Conservation (phyloP, 352 stramenopile genomes). For the Phytophthora pinifolia region DNA sequence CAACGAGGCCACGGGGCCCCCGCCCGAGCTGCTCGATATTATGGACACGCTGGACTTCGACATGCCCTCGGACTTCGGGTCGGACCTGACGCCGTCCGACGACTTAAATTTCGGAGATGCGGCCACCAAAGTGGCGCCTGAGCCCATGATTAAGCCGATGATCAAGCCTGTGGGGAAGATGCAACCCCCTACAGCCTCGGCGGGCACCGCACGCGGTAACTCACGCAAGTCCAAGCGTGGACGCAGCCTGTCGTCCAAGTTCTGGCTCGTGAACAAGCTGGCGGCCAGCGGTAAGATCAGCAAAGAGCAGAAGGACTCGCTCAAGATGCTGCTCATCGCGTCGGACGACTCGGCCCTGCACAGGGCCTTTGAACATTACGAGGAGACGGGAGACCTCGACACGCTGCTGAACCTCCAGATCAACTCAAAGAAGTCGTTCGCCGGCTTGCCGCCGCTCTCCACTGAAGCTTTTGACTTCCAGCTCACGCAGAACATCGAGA, state of each 20-base stretch:
- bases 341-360: conserved; percentile 75
- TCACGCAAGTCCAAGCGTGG: conserved; percentile 68
- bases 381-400: conserved; percentile 78
- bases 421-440: conserved; percentile 67
- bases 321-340: conserved; percentile 80
- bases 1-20: conserved; percentile 43
- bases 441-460: conserved; percentile 55
- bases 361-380: conserved; percentile 74
- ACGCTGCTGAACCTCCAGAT: conserved; percentile 66
- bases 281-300: conserved; percentile 80
- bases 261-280: conserved; percentile 85
- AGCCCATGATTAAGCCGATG: conserved; percentile 35
- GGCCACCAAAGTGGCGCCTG: conserved; percentile 7
- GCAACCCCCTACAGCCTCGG: conserved; percentile 7
- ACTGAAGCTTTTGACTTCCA: conserved; percentile 71
- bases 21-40: conserved; percentile 66
- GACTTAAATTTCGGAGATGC: conserved; percentile 8
- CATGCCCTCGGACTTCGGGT: conserved; percentile 40
- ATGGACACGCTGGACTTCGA: conserved; percentile 72
- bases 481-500: conserved; percentile 80
- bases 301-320: conserved; percentile 77
- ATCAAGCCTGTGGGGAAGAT: conserved; percentile 25
- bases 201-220: conserved; percentile 4
- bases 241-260: conserved; percentile 82
- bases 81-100: conserved; percentile 24